These are phyloP conservation scores for Withania somnifera DNA, from an alignment of 305 asterid species.

Conservation along the genomic window DNA sequence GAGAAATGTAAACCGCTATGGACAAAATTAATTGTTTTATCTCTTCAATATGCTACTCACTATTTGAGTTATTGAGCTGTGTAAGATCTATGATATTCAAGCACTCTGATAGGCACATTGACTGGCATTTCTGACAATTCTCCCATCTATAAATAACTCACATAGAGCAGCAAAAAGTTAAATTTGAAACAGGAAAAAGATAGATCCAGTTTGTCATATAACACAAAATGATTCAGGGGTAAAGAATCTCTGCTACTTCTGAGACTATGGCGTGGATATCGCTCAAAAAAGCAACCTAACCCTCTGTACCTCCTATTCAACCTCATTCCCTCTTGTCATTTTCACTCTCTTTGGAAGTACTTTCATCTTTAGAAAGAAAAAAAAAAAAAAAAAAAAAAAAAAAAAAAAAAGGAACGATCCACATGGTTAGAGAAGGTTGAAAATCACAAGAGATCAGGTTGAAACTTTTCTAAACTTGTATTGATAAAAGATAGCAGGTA, in stretches of 20 bases:
- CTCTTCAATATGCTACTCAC: background rate
- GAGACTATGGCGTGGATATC: slow-evolving; percentile 10
- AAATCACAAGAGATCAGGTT: too few species aligned
- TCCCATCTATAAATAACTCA: background rate
- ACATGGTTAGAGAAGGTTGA: too few species aligned
- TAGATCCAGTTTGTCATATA: background rate
- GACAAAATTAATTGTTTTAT: background rate
- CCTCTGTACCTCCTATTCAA: slow-evolving; percentile 15
- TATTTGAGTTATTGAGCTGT: background rate
- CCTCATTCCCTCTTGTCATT: slow-evolving; percentile 5
- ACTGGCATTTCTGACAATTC: slow-evolving; percentile 5
- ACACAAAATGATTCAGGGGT: slow-evolving; percentile 24
- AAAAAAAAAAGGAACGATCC: too few species aligned
- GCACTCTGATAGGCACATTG: background rate
- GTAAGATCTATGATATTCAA: background rate
- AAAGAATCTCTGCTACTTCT: slow-evolving; percentile 28
- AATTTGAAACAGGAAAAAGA: background rate
- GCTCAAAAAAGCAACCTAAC: background rate
- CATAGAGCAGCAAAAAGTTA: slow-evolving; percentile 1
- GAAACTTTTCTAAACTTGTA: too few species aligned
- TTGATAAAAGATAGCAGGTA: background rate
- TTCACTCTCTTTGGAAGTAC: background rate
- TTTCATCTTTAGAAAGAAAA: background rate
- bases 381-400: background rate
- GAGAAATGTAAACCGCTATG: background rate